phyloP scores from a whole-genome alignment of 306 rosid genomes.

The Vicia faba region DNA sequence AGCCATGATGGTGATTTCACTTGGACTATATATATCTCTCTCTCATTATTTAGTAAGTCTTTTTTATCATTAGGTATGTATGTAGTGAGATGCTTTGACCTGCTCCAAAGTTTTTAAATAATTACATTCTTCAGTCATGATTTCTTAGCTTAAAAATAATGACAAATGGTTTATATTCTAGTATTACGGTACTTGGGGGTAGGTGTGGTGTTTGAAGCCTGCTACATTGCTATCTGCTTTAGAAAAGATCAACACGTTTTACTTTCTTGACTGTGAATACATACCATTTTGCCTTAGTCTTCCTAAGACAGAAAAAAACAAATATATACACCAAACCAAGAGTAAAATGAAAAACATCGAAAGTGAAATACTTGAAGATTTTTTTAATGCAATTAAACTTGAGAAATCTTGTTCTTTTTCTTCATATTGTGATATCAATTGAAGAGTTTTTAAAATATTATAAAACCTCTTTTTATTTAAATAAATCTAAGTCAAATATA shows the following conservation, averaged over 20 bases:
- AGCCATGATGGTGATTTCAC: too few relatives aligned
- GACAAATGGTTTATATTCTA: not conserved
- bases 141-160: not conserved
- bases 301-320: not conserved
- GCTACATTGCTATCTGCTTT: not conserved
- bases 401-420: not conserved
- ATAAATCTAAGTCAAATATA: too few relatives aligned
- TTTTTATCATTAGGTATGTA: too few relatives aligned
- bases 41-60: too few relatives aligned
- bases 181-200: not conserved
- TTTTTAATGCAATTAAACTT: not conserved
- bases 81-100: constrained; percentile 2
- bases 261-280: constrained; percentile 33
- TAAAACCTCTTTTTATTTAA: constrained; percentile 38
- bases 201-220: not conserved
- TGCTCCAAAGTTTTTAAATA: not conserved
- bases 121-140: not conserved
- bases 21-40: too few relatives aligned
- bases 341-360: not conserved
- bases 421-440: not conserved
- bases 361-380: not conserved
- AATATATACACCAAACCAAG: not conserved
- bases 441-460: not conserved
- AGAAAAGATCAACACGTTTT: constrained; percentile 13
- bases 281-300: not conserved